Evolutionary conservation across 768 basidiomycete species (phyloP).

Genomic region (Pulveroboletus sp.): DNA sequence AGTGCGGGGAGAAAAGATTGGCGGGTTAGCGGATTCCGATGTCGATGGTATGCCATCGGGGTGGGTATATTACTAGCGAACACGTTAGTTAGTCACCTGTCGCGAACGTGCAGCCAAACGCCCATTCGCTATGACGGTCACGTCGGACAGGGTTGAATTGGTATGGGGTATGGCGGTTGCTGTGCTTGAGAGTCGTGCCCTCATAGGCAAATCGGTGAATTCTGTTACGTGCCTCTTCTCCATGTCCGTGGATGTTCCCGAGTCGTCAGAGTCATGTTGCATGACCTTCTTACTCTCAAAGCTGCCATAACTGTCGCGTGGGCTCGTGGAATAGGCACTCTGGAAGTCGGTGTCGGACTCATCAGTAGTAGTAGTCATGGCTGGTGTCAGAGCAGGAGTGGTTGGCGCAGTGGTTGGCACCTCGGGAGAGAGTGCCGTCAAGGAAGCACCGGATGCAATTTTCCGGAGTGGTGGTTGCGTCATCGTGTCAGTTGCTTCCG

Average conservation of each 20-base stretch:
- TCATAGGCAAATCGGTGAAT: slow-evolving; percentile 35
- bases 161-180: slow-evolving; percentile 46
- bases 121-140: slow-evolving; percentile 30
- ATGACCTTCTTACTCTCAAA: slow-evolving; percentile 29
- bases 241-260: slow-evolving; percentile 30
- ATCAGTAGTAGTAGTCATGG: slow-evolving; percentile 47
- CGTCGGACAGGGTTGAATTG: slow-evolving; percentile 40
- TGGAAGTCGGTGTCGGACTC: slow-evolving; percentile 86
- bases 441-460: slow-evolving; percentile 31
- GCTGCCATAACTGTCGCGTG: slow-evolving; percentile 61
- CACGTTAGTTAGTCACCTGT: slow-evolving; percentile 17
- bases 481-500: slow-evolving; percentile 23
- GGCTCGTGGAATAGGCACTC: slow-evolving; percentile 78
- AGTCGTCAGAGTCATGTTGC: slow-evolving; percentile 29
- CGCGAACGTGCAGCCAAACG: slow-evolving; percentile 23
- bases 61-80: slow-evolving; percentile 29
- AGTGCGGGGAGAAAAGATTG: slow-evolving; percentile 15
- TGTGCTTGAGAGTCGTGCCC: slow-evolving; percentile 55
- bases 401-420: slow-evolving; percentile 27
- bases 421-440: slow-evolving; percentile 24
- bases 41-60: slow-evolving; percentile 13
- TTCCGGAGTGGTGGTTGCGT: slow-evolving; percentile 28
- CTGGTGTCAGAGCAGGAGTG: slow-evolving; percentile 34
- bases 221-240: slow-evolving; percentile 29
- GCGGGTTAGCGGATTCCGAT: slow-evolving; percentile 14